A percentile compares a stretch with the other conserved stretches of the same genome.
These are phyloP conservation scores for Escallonia herrerae DNA, from an alignment of 129 eudicot genomes.

Conservation along the genomic window DNA sequence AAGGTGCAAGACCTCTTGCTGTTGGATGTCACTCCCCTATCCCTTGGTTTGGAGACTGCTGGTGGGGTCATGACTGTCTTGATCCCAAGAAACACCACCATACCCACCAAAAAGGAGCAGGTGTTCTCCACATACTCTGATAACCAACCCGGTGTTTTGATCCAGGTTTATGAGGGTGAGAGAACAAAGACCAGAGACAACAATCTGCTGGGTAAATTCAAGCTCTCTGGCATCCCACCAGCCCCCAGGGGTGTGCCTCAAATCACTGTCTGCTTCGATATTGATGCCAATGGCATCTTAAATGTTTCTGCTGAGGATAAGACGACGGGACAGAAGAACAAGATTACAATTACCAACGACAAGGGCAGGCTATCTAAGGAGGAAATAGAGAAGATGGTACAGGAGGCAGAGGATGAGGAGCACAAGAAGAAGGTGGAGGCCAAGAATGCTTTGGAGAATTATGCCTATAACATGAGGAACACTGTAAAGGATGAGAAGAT, in stretches of 20 bases:
- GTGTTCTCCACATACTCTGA: constrained; percentile 1
- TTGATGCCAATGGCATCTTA: constrained; percentile 4
- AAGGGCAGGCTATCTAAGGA: constrained; percentile 7
- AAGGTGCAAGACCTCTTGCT: constrained; percentile 9
- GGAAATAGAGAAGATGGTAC: constrained; percentile 11
- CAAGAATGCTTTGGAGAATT: background rate
- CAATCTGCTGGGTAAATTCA: background rate
- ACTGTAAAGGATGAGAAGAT: constrained; percentile 6
- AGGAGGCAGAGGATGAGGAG: constrained; percentile 11
- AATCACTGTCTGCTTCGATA: constrained; percentile 9
- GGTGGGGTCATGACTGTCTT: constrained; percentile 3
- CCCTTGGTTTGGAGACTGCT: constrained; percentile 7
- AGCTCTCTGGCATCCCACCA: background rate
- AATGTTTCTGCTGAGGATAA: constrained; percentile 9
- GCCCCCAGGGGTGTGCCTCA: constrained; percentile 5
- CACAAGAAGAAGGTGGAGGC: constrained; percentile 4
- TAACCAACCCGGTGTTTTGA: constrained; percentile 5
- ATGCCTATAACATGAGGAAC: background rate
- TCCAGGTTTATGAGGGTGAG: constrained; percentile 7
- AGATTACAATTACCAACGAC: constrained; percentile 6
- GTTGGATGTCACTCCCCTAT: constrained; percentile 7
- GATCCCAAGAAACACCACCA: background rate
- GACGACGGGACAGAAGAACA: constrained; percentile 6
- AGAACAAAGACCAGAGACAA: constrained; percentile 7
- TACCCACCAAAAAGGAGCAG: background rate